phyloP scores from a whole-genome alignment of 805 yeast species.

The Saturnispora serradocipensis region DNA sequence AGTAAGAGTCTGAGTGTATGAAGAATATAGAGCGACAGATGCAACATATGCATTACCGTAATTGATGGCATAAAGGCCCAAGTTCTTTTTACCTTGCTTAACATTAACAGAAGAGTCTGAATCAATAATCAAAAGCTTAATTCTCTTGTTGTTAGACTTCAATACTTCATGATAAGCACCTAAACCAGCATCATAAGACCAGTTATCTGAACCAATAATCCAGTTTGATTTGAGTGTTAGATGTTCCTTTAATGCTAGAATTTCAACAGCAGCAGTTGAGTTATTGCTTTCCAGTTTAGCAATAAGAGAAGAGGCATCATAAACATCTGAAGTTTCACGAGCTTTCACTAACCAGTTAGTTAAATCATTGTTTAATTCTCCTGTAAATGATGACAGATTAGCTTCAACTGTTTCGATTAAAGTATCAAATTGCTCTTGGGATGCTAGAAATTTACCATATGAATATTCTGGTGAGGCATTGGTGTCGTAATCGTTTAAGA shows the following conservation, averaged over 20 bases:
- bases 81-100: conserved; percentile 72
- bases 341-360: conserved; percentile 62
- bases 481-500: conserved; percentile 49
- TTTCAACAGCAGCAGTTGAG: conserved; percentile 29
- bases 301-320: conserved; percentile 23
- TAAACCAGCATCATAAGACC: conserved; percentile 89
- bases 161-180: conserved; percentile 86
- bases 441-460: conserved; percentile 62
- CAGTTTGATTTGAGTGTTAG: conserved; percentile 51
- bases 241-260: conserved; percentile 38
- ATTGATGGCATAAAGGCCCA: conserved; percentile 92
- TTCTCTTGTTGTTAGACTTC: conserved; percentile 54
- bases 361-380: conserved; percentile 45
- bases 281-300: conserved; percentile 22
- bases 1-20: conserved; percentile 86
- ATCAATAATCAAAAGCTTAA: conserved; percentile 81
- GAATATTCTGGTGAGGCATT: conserved; percentile 78
- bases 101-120: conserved; percentile 56
- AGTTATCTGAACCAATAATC: conserved; percentile 90
- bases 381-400: conserved; percentile 35
- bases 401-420: conserved; percentile 39
- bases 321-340: conserved; percentile 28
- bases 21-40: conserved; percentile 85
- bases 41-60: conserved; percentile 86
- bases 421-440: conserved; percentile 40